These are phyloP conservation scores for Teratosphaeria epicoccoides DNA, from an alignment of 2,329 filamentous ascomycete species.

Conservation along the genomic window DNA sequence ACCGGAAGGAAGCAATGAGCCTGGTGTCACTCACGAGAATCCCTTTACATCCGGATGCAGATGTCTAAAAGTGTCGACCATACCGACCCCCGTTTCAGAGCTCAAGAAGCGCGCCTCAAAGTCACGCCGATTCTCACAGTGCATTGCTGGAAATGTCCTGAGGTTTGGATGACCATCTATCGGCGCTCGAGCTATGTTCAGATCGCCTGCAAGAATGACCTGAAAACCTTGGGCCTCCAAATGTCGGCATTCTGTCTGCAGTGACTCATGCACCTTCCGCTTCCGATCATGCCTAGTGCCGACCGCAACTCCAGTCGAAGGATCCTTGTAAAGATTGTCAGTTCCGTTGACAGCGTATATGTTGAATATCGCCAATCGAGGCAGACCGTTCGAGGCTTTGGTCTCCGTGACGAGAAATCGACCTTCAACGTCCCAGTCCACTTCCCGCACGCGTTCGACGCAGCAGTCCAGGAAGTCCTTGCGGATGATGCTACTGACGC, in stretches of 20 bases:
- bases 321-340: constrained; percentile 34
- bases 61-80: constrained; percentile 41
- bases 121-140: constrained; percentile 41
- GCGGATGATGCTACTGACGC: constrained; percentile 41
- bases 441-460: constrained; percentile 27
- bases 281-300: constrained; percentile 45
- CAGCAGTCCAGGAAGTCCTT: constrained; percentile 29
- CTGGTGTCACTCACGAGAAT: constrained; percentile 14
- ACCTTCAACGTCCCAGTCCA: constrained; percentile 44
- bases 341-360: constrained; percentile 44
- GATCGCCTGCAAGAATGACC: constrained; percentile 42
- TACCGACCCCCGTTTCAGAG: constrained; percentile 18
- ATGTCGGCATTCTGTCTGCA: constrained; percentile 35
- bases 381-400: constrained; percentile 7
- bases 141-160: constrained; percentile 35
- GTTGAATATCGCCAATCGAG: constrained; percentile 39
- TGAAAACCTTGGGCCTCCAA: constrained; percentile 33
- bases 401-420: constrained; percentile 39
- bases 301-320: constrained; percentile 30
- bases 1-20: not conserved
- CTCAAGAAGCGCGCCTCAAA: constrained; percentile 41
- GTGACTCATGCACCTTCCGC: constrained; percentile 35
- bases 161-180: constrained; percentile 41
- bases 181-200: constrained; percentile 39
- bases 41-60: constrained; percentile 32